Conservation (phyloP, 2,329 filamentous ascomycete genomes). For the Xylariales sp. region DNA sequence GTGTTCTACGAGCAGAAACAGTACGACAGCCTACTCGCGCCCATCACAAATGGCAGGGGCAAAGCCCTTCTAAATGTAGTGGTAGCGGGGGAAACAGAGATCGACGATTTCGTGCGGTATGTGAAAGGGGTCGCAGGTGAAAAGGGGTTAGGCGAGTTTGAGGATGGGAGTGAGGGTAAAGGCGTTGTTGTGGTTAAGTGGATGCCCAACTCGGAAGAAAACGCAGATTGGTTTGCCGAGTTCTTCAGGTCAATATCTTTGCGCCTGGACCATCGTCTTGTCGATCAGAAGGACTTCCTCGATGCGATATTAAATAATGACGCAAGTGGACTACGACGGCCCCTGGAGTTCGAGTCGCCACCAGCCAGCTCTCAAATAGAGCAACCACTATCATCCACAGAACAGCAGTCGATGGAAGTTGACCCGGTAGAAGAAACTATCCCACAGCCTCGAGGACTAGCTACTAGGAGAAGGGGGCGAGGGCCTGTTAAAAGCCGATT, state of each 20-base stretch:
- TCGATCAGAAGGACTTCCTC: slow-evolving; percentile 91
- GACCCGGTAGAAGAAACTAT: slow-evolving; percentile 39
- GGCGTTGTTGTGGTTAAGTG: slow-evolving; percentile 85
- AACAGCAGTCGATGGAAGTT: slow-evolving; percentile 44
- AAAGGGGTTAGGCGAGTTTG: slow-evolving; percentile 74
- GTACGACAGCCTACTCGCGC: slow-evolving; percentile 77
- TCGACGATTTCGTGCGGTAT: slow-evolving; percentile 81
- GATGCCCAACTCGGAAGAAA: slow-evolving; percentile 66
- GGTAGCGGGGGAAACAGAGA: slow-evolving; percentile 69
- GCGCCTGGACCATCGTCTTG: slow-evolving; percentile 80
- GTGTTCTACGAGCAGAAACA: slow-evolving; percentile 84
- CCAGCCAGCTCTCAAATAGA: slow-evolving; percentile 46
- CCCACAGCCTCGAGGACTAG: slow-evolving; percentile 23
- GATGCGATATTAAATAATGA: slow-evolving; percentile 89
- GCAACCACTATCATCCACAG: slow-evolving; percentile 29
- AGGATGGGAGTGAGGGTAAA: slow-evolving; percentile 71
- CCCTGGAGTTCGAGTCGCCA: slow-evolving; percentile 66
- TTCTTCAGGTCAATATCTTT: slow-evolving; percentile 77
- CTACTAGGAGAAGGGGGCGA: slow-evolving; percentile 52
- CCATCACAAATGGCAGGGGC: slow-evolving; percentile 82
- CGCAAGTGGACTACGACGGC: slow-evolving; percentile 75
- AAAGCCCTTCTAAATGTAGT: slow-evolving; percentile 80
- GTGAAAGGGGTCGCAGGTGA: slow-evolving; percentile 80
- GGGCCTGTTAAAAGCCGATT: slow-evolving; percentile 68
- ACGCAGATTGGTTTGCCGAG: slow-evolving; percentile 73